Conservation (phyloP, 805 yeast species). For the Ogataea paraovalis region DNA sequence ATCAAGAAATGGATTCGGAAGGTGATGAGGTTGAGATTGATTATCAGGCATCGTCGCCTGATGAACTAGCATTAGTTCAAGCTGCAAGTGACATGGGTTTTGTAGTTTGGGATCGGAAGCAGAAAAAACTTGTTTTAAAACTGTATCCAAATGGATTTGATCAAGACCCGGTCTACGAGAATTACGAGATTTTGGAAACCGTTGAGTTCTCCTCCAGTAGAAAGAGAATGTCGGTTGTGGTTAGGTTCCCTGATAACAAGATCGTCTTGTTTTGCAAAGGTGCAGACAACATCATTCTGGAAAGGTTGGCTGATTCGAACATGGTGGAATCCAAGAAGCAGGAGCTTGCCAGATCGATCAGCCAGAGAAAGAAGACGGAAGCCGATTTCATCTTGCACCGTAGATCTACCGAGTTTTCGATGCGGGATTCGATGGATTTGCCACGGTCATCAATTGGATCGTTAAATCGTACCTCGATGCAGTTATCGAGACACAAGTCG, state of each 20-base stretch:
- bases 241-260: conserved; percentile 69
- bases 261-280: conserved; percentile 87
- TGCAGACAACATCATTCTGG: conserved; percentile 87
- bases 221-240: conserved; percentile 91
- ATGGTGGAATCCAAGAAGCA: conserved; percentile 59
- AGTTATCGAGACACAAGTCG: background rate
- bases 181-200: conserved; percentile 70
- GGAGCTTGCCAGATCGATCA: conserved; percentile 56
- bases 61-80: conserved; percentile 86
- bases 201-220: conserved; percentile 85
- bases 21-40: conserved; percentile 44
- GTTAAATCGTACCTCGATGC: background rate
- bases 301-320: conserved; percentile 55
- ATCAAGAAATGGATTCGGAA: conserved; percentile 9
- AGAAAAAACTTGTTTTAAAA: conserved; percentile 57
- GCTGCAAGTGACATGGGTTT: conserved; percentile 96
- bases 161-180: conserved; percentile 55
- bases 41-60: conserved; percentile 95
- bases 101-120: conserved; percentile 69
- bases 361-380: conserved; percentile 67
- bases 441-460: conserved; percentile 4
- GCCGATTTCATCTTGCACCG: conserved; percentile 68
- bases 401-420: conserved; percentile 31
- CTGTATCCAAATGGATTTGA: conserved; percentile 83
- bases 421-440: conserved; percentile 21